These are phyloP conservation scores for Mayamaea pseudoterrestris DNA, from an alignment of 108 stramenopile genomes.

Conservation along the genomic window DNA sequence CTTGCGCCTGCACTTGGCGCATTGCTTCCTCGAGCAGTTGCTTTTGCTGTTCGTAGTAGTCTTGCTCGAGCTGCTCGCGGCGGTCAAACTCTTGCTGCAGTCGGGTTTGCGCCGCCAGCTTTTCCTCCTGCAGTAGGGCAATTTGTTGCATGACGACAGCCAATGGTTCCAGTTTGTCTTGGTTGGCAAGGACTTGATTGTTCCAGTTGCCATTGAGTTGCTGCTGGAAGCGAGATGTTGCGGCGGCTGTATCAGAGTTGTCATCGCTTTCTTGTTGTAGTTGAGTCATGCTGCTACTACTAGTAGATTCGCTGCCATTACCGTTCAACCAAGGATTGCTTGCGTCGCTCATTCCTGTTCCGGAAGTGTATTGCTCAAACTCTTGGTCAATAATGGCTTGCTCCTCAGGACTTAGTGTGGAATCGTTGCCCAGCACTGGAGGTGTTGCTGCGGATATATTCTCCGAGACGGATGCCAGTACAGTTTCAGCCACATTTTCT, in stretches of 20 bases:
- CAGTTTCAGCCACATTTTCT: background rate
- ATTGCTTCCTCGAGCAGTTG: constrained; percentile 65
- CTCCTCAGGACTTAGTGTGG: constrained; percentile 9
- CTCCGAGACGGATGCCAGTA: background rate
- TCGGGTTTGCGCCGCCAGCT: constrained; percentile 42
- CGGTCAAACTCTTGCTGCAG: constrained; percentile 72
- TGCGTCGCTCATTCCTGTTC: background rate
- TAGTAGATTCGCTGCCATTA: too few species aligned
- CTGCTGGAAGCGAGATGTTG: constrained; percentile 50
- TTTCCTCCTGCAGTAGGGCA: constrained; percentile 77
- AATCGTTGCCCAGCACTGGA: background rate
- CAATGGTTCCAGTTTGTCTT: constrained; percentile 52
- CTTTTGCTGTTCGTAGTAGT: constrained; percentile 59
- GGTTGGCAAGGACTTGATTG: constrained; percentile 53
- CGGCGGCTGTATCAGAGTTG: constrained; percentile 14
- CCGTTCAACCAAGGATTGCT: too few species aligned
- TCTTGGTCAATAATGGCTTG: constrained; percentile 8
- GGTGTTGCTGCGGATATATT: background rate
- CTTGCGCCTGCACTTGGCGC: constrained; percentile 46
- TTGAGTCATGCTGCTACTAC: too few species aligned
- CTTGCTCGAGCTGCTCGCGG: constrained; percentile 60
- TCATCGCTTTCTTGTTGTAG: too few species aligned
- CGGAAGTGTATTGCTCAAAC: constrained; percentile 6
- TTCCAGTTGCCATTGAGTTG: constrained; percentile 74
- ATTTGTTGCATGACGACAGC: constrained; percentile 62